Evolutionary conservation across 352 stramenopile species (phyloP), one percentile per base, ranked within the genome.

Genomic region (Phytophthora fragariae): DNA sequence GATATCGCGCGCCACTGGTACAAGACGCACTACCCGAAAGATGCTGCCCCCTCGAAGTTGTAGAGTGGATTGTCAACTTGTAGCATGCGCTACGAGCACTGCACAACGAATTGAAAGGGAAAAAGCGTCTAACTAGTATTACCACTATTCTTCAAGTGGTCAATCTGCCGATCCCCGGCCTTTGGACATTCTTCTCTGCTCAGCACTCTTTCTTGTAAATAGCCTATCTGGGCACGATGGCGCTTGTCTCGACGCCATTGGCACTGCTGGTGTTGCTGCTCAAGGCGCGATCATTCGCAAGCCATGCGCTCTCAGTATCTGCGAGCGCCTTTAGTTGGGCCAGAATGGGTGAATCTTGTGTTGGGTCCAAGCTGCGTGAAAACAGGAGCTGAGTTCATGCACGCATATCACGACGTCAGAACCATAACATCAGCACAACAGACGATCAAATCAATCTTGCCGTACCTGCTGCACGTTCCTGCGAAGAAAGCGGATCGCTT

Each of bases 1-100:
- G 85, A 98, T 41, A 98, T 99, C 72, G 97, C 96, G 21, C 92
- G 89, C 46, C 95, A 98, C 76, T 99, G 96, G 95, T 98, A 98
- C 85, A 88, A 95, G 72, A 86, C 90, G 58, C 93, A 98, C 76
- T 90, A 84, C 63, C 84, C 86, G 21, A 53, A 72, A n/a, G 55
- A 77, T 21, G 58, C 68, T 37, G 58, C 61, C 5, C 62, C 61
- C 27, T 76, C 74, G 17, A 94, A 93, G 66, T 61, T 92, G 47
- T 92, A 84, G 73, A 49, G 5, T 11, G 15, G 41, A 8, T 49
- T 19, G 15, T 17, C 14, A 17, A 47, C 11, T 47, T 49, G 41
- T 33, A n/a, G 7, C 9, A 56, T 12, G 27, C 33, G 35, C 35
- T 41, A 41, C 35, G 35, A 12, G 14, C 35, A 15, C 35, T 41